Conservation (phyloP, 139 green algal genomes). For the Eudorina sp. region DNA sequence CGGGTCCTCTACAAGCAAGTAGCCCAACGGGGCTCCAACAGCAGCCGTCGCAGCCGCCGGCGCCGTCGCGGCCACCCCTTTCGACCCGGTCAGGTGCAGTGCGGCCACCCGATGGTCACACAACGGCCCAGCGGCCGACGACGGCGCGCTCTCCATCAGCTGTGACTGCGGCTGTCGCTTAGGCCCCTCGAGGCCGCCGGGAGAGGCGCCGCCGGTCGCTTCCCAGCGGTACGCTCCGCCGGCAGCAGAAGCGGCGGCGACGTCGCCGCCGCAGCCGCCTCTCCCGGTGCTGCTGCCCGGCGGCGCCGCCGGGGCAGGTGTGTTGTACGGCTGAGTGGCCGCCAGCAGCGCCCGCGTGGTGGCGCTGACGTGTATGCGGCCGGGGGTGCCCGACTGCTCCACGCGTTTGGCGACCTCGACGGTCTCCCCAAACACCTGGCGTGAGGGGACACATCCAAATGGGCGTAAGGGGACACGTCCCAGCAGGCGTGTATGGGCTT, state of each 20-base stretch:
- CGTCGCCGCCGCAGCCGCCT: neutral
- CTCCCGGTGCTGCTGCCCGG: neutral
- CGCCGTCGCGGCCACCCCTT: neutral
- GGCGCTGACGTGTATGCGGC: slow-evolving; percentile 5
- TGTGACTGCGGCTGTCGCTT: no score
- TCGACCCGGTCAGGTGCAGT: no score
- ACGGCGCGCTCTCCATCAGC: no score
- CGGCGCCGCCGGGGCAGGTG: no score
- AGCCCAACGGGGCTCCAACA: neutral
- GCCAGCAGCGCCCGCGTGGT: neutral
- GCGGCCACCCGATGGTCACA: neutral
- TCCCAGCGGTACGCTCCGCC: neutral
- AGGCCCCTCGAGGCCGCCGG: no score
- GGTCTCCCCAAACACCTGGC: slow-evolving; percentile 28
- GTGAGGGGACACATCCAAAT: no score
- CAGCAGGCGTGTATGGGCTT: no score
- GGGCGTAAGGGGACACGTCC: no score
- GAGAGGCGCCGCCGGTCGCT: neutral
- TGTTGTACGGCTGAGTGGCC: no score
- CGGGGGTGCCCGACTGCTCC: neutral
- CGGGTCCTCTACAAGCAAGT: neutral
- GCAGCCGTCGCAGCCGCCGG: no score
- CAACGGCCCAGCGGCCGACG: neutral
- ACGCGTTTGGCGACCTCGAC: slow-evolving; percentile 1
- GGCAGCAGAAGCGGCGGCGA: no score